Evolutionary conservation across 768 basidiomycete genomes (phyloP).

Genomic region (Phanerodontia chrysosporium): DNA sequence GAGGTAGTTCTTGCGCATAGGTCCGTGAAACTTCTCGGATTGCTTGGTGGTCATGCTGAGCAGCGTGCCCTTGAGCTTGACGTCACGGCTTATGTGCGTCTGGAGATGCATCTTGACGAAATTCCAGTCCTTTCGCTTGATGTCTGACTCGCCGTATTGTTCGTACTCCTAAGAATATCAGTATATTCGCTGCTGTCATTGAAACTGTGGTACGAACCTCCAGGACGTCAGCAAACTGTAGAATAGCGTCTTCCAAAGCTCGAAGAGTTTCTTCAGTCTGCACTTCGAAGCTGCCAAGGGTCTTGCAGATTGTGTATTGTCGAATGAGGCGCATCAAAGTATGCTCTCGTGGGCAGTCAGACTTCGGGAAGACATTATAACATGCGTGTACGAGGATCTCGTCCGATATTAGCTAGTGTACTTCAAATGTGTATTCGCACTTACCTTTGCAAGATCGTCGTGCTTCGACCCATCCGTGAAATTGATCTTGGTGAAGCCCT

Average conservation of each 20-base stretch:
- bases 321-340: background rate
- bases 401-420: background rate
- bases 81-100: constrained; percentile 5
- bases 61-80: background rate
- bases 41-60: constrained; percentile 13
- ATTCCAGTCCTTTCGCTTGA: constrained; percentile 7
- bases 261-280: background rate
- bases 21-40: constrained; percentile 11
- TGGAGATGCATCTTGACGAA: constrained; percentile 8
- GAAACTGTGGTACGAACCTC: background rate
- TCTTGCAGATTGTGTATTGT: background rate
- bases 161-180: background rate
- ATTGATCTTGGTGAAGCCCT: background rate
- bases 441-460: background rate
- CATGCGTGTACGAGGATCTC: background rate
- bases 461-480: background rate
- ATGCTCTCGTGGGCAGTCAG: background rate
- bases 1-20: constrained; percentile 8
- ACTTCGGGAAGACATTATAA: background rate
- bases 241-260: background rate
- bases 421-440: background rate
- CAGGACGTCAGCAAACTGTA: background rate
- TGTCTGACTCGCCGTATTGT: background rate
- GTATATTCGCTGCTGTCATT: too few species aligned
- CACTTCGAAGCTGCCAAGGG: background rate